Conservation (phyloP, 164 flowering plant genomes). For the Cinnamomum micranthum region DNA sequence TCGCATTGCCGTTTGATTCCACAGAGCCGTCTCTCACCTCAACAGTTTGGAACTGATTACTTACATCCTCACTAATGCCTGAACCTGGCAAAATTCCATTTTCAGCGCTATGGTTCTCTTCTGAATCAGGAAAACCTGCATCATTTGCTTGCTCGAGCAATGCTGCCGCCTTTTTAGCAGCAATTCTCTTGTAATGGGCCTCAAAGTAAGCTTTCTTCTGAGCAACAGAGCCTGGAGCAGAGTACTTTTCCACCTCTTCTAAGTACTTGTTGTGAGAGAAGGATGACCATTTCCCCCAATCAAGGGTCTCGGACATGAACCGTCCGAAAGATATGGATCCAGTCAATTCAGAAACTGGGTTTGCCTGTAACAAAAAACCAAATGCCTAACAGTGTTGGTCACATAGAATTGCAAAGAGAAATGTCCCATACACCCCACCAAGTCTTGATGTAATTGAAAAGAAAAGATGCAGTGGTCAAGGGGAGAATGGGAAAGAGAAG, state of each 20-base stretch:
- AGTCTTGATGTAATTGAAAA: neutral
- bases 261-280: slow-evolving; percentile 69
- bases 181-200: slow-evolving; percentile 67
- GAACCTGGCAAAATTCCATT: slow-evolving; percentile 5
- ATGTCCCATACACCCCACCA: neutral
- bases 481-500: neutral
- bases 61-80: neutral
- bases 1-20: slow-evolving; percentile 5
- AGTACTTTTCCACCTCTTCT: slow-evolving; percentile 70
- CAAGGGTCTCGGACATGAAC: slow-evolving; percentile 62
- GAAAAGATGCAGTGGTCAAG: neutral
- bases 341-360: slow-evolving; percentile 40
- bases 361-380: slow-evolving; percentile 38
- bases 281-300: slow-evolving; percentile 84
- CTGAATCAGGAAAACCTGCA: slow-evolving; percentile 10
- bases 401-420: neutral
- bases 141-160: slow-evolving; percentile 40
- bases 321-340: slow-evolving; percentile 83
- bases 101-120: slow-evolving; percentile 5
- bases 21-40: slow-evolving; percentile 2
- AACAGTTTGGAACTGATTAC: neutral
- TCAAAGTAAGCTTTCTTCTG: slow-evolving; percentile 85
- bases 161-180: slow-evolving; percentile 51
- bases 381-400: neutral
- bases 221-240: slow-evolving; percentile 84